phyloP scores from a whole-genome alignment of 345 rosid species.

The Raphanus sativus region DNA sequence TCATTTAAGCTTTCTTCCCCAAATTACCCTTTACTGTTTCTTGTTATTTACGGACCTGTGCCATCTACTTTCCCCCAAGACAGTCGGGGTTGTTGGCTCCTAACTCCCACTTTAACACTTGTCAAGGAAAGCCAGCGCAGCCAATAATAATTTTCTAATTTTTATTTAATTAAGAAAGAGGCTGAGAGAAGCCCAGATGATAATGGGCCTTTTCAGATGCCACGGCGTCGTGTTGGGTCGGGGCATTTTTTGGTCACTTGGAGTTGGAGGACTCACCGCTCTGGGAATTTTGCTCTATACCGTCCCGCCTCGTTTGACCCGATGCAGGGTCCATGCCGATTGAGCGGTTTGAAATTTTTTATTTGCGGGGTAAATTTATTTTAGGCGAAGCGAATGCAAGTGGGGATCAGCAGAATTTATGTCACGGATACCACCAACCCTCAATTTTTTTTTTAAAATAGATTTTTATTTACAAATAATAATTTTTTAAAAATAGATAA shows the following conservation, averaged over 20 bases:
- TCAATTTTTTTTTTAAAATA: no score
- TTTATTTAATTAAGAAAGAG: not conserved
- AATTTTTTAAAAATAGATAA: no score
- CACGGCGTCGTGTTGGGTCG: not conserved
- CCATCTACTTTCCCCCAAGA: conserved; percentile 12
- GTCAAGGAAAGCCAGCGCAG: not conserved
- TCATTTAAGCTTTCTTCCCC: conserved; percentile 5
- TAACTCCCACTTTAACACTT: not conserved
- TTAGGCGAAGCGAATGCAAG: no score
- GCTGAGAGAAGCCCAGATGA: not conserved
- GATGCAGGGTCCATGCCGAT: no score
- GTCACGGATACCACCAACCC: no score
- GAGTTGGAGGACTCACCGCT: no score
- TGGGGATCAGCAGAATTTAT: no score
- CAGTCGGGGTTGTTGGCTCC: not conserved
- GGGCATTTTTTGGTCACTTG: not conserved
- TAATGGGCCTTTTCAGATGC: not conserved
- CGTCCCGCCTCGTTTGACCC: no score
- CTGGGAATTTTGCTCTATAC: no score
- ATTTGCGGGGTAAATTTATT: no score
- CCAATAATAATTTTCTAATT: not conserved
- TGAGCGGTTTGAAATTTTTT: no score
- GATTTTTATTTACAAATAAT: no score
- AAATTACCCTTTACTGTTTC: conserved; percentile 3
- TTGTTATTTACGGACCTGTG: conserved; percentile 10